phyloP scores from a whole-genome alignment of 306 rosid genomes.

The Cyamopsis tetragonoloba region DNA sequence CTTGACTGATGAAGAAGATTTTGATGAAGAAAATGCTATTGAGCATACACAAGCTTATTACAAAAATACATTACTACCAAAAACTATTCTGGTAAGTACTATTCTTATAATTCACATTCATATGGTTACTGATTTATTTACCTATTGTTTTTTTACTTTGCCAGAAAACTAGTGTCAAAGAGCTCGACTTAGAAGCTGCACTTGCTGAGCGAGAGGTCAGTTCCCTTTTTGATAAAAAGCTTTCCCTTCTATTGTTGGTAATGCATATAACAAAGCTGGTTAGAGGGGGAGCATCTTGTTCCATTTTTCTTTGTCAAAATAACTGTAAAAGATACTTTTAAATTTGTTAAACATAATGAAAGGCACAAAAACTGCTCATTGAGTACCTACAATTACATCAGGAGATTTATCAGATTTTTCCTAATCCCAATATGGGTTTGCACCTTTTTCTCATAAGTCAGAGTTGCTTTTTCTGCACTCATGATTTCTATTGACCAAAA shows the following conservation, averaged over 20 bases:
- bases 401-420: background rate
- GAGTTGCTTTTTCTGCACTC: background rate
- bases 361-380: background rate
- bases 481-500: conserved; percentile 5
- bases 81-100: conserved; percentile 66
- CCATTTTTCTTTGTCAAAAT: background rate
- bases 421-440: conserved; percentile 9
- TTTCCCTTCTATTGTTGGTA: background rate
- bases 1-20: conserved; percentile 63
- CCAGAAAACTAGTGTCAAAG: conserved; percentile 90
- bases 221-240: conserved; percentile 6
- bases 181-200: conserved; percentile 89
- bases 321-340: background rate
- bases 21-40: conserved; percentile 72
- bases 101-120: conserved; percentile 17
- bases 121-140: conserved; percentile 26
- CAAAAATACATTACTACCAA: conserved; percentile 59
- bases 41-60: conserved; percentile 61
- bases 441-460: background rate
- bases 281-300: background rate
- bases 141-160: conserved; percentile 24
- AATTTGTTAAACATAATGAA: background rate
- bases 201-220: conserved; percentile 85
- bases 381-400: background rate
- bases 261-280: conserved; percentile 11